Percentiles rank a stretch among this genome's conserved stretches.
phyloP scores from a whole-genome alignment of 208 protist genomes.

The Leishmania lainsoni region DNA sequence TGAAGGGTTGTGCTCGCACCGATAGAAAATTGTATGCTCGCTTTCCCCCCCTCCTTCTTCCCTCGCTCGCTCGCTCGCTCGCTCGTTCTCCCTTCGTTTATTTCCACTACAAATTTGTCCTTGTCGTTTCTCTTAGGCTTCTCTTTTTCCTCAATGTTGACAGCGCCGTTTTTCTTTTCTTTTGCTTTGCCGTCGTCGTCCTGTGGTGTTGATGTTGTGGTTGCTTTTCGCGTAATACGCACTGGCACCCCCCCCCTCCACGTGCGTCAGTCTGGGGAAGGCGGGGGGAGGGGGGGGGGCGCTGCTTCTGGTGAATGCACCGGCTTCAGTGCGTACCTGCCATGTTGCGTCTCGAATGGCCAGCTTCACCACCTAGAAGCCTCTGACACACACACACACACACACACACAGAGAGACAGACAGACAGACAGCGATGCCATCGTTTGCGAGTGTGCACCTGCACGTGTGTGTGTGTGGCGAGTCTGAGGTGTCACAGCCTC shows the following conservation, averaged over 20 bases:
- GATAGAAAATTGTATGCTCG: neutral
- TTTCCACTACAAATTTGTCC: no score
- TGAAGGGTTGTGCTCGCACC: neutral
- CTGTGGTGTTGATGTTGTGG: no score
- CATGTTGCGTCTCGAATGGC: neutral
- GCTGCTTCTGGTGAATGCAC: neutral
- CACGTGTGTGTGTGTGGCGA: neutral
- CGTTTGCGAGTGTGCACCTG: no score
- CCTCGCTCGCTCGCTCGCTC: neutral
- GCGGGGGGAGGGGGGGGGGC: no score
- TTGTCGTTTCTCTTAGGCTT: no score
- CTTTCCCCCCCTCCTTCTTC: neutral
- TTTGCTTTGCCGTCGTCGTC: no score
- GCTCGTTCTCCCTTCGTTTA: neutral
- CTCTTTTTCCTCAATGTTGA: no score
- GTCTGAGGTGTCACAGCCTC: neutral
- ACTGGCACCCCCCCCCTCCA: no score
- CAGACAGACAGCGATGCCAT: neutral
- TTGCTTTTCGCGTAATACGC: no score
- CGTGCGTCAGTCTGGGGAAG: no score
- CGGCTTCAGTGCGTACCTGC: no score
- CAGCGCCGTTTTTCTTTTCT: no score
- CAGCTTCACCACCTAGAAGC: neutral
- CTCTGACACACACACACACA: neutral
- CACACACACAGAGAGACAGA: neutral